A percentile compares a stretch with the other conserved stretches of the same genome.
Conservation (phyloP, 495 filamentous ascomycete species). For the Aspergillus campestris region DNA sequence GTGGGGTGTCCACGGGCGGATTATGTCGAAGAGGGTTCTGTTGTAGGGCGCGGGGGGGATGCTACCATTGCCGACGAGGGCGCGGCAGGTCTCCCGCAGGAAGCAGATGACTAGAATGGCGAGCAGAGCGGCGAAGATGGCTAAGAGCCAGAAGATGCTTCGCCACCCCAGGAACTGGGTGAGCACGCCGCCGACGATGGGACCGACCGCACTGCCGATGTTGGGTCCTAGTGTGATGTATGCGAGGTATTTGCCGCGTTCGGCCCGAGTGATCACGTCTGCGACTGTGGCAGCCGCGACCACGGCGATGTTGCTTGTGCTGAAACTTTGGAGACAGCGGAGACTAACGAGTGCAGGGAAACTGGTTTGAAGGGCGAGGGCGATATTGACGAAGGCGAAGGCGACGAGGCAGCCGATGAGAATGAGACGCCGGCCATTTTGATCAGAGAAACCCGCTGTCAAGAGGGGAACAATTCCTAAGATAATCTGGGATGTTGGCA, state of each 20-base stretch:
- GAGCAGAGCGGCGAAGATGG: constrained; percentile 40
- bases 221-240: constrained; percentile 9
- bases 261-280: constrained; percentile 24
- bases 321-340: constrained; percentile 32
- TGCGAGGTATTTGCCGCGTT: constrained; percentile 30
- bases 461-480: constrained; percentile 34
- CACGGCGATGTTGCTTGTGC: constrained; percentile 26
- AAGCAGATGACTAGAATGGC: constrained; percentile 14
- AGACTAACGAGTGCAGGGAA: constrained; percentile 33
- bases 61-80: constrained; percentile 33
- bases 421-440: constrained; percentile 27
- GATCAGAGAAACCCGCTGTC: constrained; percentile 31
- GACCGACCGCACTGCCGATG: constrained; percentile 40
- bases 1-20: too few species aligned
- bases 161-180: constrained; percentile 55
- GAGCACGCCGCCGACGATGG: constrained; percentile 53
- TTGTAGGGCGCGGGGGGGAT: constrained; percentile 27
- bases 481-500: constrained; percentile 15
- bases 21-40: neutral
- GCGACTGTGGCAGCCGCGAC: constrained; percentile 23
- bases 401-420: constrained; percentile 27
- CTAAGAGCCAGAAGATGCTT: constrained; percentile 61
- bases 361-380: constrained; percentile 25
- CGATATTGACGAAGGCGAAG: constrained; percentile 31
- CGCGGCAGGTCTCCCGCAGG: constrained; percentile 29